Percentiles rank a stretch among this genome's conserved stretches.
Conservation (phyloP, 2,329 filamentous ascomycete species). For the Ambrosiella cleistominuta region DNA sequence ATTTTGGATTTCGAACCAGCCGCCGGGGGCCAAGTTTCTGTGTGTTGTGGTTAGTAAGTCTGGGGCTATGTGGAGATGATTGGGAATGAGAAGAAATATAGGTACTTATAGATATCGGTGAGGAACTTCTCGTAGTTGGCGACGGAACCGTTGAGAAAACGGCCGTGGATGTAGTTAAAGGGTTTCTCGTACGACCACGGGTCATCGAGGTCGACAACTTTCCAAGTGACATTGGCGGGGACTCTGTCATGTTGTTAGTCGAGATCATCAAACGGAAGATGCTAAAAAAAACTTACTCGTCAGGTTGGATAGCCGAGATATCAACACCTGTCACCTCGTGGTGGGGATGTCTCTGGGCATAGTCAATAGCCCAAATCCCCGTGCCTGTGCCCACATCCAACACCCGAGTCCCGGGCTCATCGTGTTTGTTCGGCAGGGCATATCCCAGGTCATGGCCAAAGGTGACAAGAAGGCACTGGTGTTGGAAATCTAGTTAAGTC, state of each 20-base stretch:
- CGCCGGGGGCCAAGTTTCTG: background rate
- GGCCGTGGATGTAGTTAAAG: background rate
- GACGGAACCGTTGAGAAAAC: background rate
- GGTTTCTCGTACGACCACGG: background rate
- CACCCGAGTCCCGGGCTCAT: background rate
- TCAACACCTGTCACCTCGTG: background rate
- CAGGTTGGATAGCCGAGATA: background rate
- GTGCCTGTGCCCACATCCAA: background rate
- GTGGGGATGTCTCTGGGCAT: background rate
- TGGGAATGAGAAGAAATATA: background rate
- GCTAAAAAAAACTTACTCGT: background rate
- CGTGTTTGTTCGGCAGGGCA: background rate
- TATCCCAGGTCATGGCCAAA: background rate
- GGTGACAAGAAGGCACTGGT: background rate
- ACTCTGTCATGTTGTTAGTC: background rate
- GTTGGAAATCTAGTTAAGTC: background rate
- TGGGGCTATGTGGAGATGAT: background rate
- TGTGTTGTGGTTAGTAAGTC: background rate
- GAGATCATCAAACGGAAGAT: background rate
- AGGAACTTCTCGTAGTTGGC: background rate
- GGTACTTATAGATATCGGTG: background rate
- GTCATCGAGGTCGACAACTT: background rate
- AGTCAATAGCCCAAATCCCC: background rate
- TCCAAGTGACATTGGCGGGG: background rate
- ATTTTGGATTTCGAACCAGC: constrained; percentile 4